Evolutionary conservation across 192 early-diverging fungal species (phyloP).

Genomic region (Umbelopsis ramanniana): DNA sequence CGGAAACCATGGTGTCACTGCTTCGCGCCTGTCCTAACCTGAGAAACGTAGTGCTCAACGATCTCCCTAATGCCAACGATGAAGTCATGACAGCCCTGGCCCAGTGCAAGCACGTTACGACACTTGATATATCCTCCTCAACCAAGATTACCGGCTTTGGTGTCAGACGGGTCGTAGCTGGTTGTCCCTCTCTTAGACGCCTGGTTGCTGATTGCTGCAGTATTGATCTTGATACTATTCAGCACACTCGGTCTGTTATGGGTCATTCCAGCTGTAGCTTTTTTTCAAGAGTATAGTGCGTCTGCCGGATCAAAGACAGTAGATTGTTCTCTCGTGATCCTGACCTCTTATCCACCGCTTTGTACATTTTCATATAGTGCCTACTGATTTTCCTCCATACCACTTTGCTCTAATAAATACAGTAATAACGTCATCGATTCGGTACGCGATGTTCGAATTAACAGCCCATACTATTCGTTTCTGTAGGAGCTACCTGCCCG

Average conservation of each 20-base stretch:
- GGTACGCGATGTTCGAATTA: too few relatives aligned
- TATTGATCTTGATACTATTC: constrained; percentile 10
- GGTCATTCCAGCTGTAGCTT: neutral
- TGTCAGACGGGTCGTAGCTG: neutral
- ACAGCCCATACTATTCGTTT: too few relatives aligned
- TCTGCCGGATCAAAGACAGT: too few relatives aligned
- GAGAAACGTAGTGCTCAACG: neutral
- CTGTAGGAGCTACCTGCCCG: too few relatives aligned
- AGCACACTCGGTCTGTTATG: neutral
- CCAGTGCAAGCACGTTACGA: neutral
- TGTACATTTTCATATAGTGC: too few relatives aligned
- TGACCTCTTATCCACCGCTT: too few relatives aligned
- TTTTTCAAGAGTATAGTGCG: too few relatives aligned
- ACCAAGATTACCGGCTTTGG: neutral
- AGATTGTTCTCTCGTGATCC: too few relatives aligned
- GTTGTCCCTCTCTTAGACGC: neutral
- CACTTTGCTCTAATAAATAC: too few relatives aligned
- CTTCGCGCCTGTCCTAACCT: neutral
- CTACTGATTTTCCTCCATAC: too few relatives aligned
- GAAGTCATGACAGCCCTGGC: neutral
- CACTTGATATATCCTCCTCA: neutral
- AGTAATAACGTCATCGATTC: too few relatives aligned
- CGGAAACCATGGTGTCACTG: neutral
- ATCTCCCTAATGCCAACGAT: neutral
- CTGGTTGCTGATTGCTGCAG: neutral